phyloP scores from a whole-genome alignment of 257 asterid genomes.

The Capsicum pubescens region DNA sequence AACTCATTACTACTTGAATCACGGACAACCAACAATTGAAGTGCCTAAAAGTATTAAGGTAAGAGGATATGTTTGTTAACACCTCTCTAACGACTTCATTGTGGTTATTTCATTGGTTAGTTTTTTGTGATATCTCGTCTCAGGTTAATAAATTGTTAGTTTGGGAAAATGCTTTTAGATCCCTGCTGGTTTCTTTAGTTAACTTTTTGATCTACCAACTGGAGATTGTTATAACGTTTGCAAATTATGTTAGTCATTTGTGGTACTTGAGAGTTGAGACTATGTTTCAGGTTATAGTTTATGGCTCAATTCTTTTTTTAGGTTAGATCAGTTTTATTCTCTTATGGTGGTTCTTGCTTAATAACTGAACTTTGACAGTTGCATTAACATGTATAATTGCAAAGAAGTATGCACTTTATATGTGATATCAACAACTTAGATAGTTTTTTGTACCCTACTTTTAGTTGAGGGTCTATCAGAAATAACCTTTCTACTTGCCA shows the following conservation, averaged over 20 bases:
- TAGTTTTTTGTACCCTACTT: no score
- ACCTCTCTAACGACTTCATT: not conserved
- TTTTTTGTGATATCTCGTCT: not conserved
- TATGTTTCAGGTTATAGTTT: conserved; percentile 12
- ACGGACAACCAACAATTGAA: conserved; percentile 68
- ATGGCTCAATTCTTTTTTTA: not conserved
- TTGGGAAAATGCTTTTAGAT: not conserved
- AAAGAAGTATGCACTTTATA: no score
- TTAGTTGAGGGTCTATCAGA: no score
- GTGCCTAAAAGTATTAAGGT: conserved; percentile 69
- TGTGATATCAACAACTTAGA: no score
- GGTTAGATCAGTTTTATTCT: no score
- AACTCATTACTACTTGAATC: conserved; percentile 81
- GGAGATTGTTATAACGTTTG: not conserved
- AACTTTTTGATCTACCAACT: not conserved
- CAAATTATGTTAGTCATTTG: not conserved
- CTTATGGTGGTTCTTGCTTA: no score
- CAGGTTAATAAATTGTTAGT: not conserved
- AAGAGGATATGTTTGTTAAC: not conserved
- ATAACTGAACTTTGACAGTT: no score
- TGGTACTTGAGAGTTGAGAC: conserved; percentile 17
- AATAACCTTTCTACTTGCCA: no score
- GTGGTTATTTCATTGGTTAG: not conserved
- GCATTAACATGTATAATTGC: no score
- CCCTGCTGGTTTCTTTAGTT: not conserved